These are phyloP conservation scores for Quercus rubra DNA, from an alignment of 306 rosid species.

Conservation along the genomic window DNA sequence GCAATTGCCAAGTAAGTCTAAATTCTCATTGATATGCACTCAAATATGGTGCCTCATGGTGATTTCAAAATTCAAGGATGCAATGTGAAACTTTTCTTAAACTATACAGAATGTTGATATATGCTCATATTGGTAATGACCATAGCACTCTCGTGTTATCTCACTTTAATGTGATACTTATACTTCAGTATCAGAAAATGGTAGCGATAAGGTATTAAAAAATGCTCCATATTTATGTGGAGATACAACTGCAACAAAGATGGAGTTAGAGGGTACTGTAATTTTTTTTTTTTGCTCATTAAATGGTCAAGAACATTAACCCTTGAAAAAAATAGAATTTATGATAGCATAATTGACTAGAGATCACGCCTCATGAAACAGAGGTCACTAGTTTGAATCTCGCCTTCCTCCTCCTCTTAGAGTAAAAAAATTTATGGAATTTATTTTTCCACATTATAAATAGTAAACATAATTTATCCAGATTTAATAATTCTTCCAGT, in stretches of 20 bases:
- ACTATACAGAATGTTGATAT: neutral
- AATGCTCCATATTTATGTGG: neutral
- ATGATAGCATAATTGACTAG: too few relatives aligned
- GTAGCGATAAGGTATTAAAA: too few relatives aligned
- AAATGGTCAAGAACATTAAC: neutral
- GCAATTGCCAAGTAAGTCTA: conserved; percentile 77
- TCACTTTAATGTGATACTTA: neutral
- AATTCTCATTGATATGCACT: conserved; percentile 2
- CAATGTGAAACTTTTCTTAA: conserved; percentile 14
- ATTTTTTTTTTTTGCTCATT: neutral
- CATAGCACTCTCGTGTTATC: neutral
- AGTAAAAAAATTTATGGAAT: neutral
- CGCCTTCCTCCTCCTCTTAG: too few relatives aligned
- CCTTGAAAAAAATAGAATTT: neutral
- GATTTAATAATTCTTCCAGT: neutral
- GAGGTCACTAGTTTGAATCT: too few relatives aligned
- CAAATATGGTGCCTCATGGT: conserved; percentile 18
- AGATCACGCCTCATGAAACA: too few relatives aligned
- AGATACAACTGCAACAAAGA: neutral
- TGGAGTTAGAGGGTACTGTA: neutral
- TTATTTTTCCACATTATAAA: neutral
- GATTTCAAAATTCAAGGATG: conserved; percentile 14
- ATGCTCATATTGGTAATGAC: neutral
- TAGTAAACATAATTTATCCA: neutral
- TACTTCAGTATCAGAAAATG: too few relatives aligned